A percentile compares a stretch with the other conserved stretches of the same genome.
Conservation (phyloP, 148 eudicot genomes). For the Beta vulgaris region DNA sequence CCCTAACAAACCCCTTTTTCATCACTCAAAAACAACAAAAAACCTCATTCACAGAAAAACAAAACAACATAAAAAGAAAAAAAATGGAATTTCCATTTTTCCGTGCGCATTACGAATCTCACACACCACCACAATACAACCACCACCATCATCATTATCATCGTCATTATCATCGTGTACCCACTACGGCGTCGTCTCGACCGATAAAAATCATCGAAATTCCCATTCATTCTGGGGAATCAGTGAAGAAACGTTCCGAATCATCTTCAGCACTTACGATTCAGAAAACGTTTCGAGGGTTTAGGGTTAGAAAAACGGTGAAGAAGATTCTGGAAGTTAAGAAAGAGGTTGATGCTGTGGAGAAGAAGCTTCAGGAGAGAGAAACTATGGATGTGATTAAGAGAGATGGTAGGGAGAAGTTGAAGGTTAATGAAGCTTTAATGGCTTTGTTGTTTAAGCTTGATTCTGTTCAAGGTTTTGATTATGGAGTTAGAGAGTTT, state of each 20-base stretch:
- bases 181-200: slow-evolving; percentile 5
- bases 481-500: slow-evolving; percentile 46
- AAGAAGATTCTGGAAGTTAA: slow-evolving; percentile 38
- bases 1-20: neutral
- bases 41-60: neutral
- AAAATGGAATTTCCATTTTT: slow-evolving; percentile 24
- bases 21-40: neutral
- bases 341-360: slow-evolving; percentile 44
- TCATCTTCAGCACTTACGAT: slow-evolving; percentile 38
- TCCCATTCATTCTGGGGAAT: slow-evolving; percentile 40
- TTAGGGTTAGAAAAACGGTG: slow-evolving; percentile 49
- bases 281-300: slow-evolving; percentile 72
- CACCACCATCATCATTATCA: too few relatives aligned
- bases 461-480: slow-evolving; percentile 57
- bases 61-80: neutral
- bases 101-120: neutral
- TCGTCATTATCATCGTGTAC: too few relatives aligned
- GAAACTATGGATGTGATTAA: slow-evolving; percentile 38
- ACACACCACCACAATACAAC: neutral
- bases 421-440: slow-evolving; percentile 39
- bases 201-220: slow-evolving; percentile 39
- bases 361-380: slow-evolving; percentile 27
- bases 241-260: slow-evolving; percentile 14
- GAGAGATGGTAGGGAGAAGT: slow-evolving; percentile 40
- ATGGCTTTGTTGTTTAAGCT: slow-evolving; percentile 62